phyloP scores from a whole-genome alignment of 2,329 filamentous ascomycete genomes.

The Colletotrichum salicis region DNA sequence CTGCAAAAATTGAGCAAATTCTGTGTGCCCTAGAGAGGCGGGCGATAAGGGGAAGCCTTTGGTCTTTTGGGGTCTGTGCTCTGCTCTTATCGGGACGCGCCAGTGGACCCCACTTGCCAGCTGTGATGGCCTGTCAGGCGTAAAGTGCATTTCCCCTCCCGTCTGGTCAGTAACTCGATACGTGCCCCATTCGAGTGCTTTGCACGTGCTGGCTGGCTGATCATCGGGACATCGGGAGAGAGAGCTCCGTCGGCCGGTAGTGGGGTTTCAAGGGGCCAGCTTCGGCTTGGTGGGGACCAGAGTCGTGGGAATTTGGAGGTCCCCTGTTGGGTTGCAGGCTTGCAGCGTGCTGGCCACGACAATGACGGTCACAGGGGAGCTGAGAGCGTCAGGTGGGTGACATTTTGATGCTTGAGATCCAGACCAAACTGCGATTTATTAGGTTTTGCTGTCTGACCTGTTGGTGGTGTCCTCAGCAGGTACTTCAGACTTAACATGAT shows the following conservation, averaged over 20 bases:
- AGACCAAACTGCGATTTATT: not conserved
- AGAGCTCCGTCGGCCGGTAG: conserved; percentile 11
- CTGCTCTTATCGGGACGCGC: not conserved
- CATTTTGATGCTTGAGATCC: not conserved
- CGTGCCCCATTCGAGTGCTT: not conserved
- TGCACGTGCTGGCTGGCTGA: not conserved
- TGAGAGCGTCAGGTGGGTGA: conserved; percentile 24
- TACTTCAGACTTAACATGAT: no score
- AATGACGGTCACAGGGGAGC: conserved; percentile 18
- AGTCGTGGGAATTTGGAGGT: not conserved
- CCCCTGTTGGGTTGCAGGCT: conserved; percentile 1
- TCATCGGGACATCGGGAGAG: conserved; percentile 9
- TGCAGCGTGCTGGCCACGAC: not conserved
- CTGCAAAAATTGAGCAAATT: conserved; percentile 14
- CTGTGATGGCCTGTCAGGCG: not conserved
- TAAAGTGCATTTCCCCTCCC: no score
- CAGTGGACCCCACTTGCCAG: conserved; percentile 4
- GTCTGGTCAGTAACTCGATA: not conserved
- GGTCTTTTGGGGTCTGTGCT: conserved; percentile 27
- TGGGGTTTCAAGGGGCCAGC: conserved; percentile 11
- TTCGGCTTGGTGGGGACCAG: not conserved
- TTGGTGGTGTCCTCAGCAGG: not conserved
- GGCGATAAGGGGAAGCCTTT: conserved; percentile 11
- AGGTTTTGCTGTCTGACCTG: not conserved
- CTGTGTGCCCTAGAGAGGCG: conserved; percentile 7